Percentiles rank a stretch among this genome's conserved stretches.
Conservation (phyloP, 1,284 basidiomycete species). For the Xerocomus cyaneibrunnescens region DNA sequence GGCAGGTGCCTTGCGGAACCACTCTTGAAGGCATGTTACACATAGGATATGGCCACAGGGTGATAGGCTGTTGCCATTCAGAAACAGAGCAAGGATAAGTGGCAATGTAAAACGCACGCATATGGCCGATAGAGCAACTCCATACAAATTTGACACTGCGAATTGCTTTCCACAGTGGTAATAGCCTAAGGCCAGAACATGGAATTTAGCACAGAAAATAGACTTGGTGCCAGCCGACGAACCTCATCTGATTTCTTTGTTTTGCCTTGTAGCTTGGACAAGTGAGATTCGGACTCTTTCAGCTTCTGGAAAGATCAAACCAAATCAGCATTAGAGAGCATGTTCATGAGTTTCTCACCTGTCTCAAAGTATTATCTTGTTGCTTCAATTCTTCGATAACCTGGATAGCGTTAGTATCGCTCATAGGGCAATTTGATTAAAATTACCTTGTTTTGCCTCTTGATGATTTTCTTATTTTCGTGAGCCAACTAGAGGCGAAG, state of each 20-base stretch:
- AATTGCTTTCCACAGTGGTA: slow-evolving; percentile 50
- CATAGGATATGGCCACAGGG: slow-evolving; percentile 75
- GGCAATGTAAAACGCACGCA: slow-evolving; percentile 46
- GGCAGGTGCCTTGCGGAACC: slow-evolving; percentile 68
- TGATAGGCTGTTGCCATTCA: slow-evolving; percentile 47
- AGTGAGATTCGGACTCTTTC: slow-evolving; percentile 48
- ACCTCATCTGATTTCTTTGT: slow-evolving; percentile 58
- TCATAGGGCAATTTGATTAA: not conserved
- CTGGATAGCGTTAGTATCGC: slow-evolving; percentile 22
- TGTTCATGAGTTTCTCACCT: slow-evolving; percentile 14
- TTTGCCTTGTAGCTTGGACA: slow-evolving; percentile 48
- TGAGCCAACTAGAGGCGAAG: slow-evolving; percentile 39
- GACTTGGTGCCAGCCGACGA: slow-evolving; percentile 6
- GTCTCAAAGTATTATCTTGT: slow-evolving; percentile 21
- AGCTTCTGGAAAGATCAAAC: slow-evolving; percentile 39
- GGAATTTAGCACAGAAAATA: not conserved
- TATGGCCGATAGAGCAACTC: slow-evolving; percentile 62
- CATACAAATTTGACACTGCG: slow-evolving; percentile 76
- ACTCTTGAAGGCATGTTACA: slow-evolving; percentile 64
- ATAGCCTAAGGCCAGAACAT: slow-evolving; percentile 43
- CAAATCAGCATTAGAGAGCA: not conserved
- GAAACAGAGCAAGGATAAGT: not conserved
- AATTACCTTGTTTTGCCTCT: slow-evolving; percentile 58
- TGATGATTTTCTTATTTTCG: slow-evolving; percentile 50
- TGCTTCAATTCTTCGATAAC: slow-evolving; percentile 29